Base-by-base conservation (phyloP, 78 protist species). In the Guillardia theta region DNA sequence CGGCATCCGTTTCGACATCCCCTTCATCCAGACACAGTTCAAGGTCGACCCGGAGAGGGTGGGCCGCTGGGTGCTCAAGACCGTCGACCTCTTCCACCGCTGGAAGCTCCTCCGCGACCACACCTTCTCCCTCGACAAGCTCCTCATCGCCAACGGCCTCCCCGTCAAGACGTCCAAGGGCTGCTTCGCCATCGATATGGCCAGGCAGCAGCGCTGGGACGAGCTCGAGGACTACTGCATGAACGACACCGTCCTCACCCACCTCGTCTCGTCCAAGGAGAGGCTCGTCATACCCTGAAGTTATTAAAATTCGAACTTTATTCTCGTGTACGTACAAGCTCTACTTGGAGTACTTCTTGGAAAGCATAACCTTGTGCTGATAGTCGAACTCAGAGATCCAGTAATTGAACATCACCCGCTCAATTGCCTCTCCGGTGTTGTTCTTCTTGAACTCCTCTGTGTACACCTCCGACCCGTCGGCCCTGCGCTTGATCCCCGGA, bases 1-100 rank as follows among this genome's bases (percentile, higher is more conserved):
- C 87, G 87, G 87, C 45, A 3, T 24, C 47, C 87, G 87, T 27
- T 70, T 70, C 87, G 87, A 70, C 87, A 70, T 15, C 39, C 87
- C 87, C 30, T 70, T 70, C 87, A 4, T 70, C 1, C 45, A 36
- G 45, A 4, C 5, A 0, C 70, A 6, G 27, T 30, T 58, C 27
- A 8, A 6, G 27, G 21, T 9, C 70, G 87, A 70, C 87, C 9
- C 33, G 47, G 87, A 10, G 39, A 37, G 87, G 27, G 87, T 70
- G 39, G 87, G 87, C 39, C n/a, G 87, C 33, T 70, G 87, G 87
- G 44, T 36, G 41, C 41, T 27, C 45, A 70, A 70, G 87, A 70
- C 44, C n/a, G n/a, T 70, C 41, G 87, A 70, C 5, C n/a, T 70
- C 45, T 70, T 4, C 10, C 47, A 70, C 45, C n/a, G 15, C 45